These are phyloP conservation scores for Talaromyces sp. DNA, from an alignment of 2,329 filamentous ascomycete genomes.

Conservation along the genomic window DNA sequence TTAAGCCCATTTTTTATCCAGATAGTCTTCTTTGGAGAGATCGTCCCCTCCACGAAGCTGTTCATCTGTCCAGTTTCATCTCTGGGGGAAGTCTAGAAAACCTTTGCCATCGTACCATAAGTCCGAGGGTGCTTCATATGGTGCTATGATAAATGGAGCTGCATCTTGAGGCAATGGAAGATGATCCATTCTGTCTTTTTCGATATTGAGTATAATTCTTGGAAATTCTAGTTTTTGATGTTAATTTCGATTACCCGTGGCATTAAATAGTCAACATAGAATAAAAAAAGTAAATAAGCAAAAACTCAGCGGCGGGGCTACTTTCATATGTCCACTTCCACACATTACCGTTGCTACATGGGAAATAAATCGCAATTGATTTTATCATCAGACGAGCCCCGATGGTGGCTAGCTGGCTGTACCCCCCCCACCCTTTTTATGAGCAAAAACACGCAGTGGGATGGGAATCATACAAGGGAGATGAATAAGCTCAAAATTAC, in stretches of 20 bases:
- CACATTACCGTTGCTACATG: background rate
- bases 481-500: no score
- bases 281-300: no score
- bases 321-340: background rate
- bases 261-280: no score
- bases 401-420: background rate
- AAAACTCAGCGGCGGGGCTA: no score
- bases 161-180: constrained; percentile 7
- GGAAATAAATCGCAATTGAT: background rate
- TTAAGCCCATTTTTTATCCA: constrained; percentile 8
- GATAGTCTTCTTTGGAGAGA: constrained; percentile 1
- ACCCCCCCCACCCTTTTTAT: background rate
- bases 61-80: constrained; percentile 10
- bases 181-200: constrained; percentile 6
- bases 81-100: constrained; percentile 10
- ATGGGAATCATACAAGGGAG: no score
- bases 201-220: background rate
- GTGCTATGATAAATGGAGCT: constrained; percentile 9
- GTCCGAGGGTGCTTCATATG: constrained; percentile 10
- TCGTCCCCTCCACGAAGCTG: constrained; percentile 11
- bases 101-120: constrained; percentile 9
- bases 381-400: background rate
- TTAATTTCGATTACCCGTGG: no score
- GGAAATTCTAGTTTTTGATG: no score
- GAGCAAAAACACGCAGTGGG: no score